These are phyloP conservation scores for Physocladia obscura DNA, from an alignment of 192 early-diverging fungal species.

Conservation along the genomic window DNA sequence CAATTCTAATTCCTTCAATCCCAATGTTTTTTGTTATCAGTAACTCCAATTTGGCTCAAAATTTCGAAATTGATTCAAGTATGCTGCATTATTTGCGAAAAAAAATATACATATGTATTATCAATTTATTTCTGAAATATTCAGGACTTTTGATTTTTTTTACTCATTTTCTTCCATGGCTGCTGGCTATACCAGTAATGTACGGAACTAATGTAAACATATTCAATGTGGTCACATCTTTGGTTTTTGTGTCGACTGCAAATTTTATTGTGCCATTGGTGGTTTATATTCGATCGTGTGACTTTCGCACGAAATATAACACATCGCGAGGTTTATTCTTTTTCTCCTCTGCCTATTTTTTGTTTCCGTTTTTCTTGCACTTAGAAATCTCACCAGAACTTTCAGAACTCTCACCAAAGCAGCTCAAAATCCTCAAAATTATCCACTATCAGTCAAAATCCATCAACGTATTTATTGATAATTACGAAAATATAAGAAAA, in stretches of 20 bases:
- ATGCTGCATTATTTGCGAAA: not conserved
- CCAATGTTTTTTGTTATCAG: slow-evolving; percentile 50
- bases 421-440: slow-evolving; percentile 42
- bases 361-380: not conserved
- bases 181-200: slow-evolving; percentile 45
- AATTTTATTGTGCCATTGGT: slow-evolving; percentile 57
- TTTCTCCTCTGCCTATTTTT: no score
- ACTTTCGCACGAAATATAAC: slow-evolving; percentile 50
- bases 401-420: slow-evolving; percentile 39
- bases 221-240: slow-evolving; percentile 50
- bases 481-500: slow-evolving; percentile 6
- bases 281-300: slow-evolving; percentile 51
- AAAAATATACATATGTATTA: not conserved
- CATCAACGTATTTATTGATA: slow-evolving; percentile 50
- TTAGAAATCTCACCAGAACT: not conserved
- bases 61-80: slow-evolving; percentile 30
- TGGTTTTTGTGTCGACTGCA: slow-evolving; percentile 55
- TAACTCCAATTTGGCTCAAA: slow-evolving; percentile 49
- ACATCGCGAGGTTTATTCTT: slow-evolving; percentile 32
- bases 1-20: slow-evolving; percentile 52
- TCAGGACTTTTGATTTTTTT: slow-evolving; percentile 8
- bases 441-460: slow-evolving; percentile 49
- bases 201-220: slow-evolving; percentile 29
- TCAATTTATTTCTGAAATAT: not conserved
- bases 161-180: slow-evolving; percentile 48